Evolutionary conservation across 768 basidiomycete genomes (phyloP).

Genomic region (Pleurotus ostreatus): DNA sequence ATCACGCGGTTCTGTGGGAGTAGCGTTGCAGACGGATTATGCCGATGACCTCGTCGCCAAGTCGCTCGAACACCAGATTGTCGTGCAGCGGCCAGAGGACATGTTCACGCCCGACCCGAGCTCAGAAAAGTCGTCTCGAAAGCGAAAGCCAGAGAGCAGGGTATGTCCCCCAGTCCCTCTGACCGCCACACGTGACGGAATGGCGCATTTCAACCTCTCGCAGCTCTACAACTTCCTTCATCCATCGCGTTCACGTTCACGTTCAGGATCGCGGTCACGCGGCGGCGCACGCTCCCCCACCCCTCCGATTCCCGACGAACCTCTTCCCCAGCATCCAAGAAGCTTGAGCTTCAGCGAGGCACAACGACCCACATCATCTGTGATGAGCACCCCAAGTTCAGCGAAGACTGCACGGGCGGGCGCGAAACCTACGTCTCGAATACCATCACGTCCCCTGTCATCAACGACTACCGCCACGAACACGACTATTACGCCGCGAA

Average conservation of each 20-base stretch:
- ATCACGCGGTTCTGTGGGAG: conserved; percentile 10
- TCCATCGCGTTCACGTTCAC: conserved; percentile 42
- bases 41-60: conserved; percentile 20
- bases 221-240: conserved; percentile 59
- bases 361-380: conserved; percentile 3
- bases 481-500: conserved; percentile 55
- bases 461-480: conserved; percentile 61
- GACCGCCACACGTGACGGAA: conserved; percentile 1
- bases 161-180: conserved; percentile 23
- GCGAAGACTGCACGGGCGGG: conserved; percentile 18
- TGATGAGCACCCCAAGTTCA: conserved; percentile 5
- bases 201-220: conserved; percentile 9
- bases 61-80: conserved; percentile 13
- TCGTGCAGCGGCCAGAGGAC: conserved; percentile 15
- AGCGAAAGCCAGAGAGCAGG: conserved; percentile 41
- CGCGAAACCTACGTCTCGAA: conserved; percentile 45
- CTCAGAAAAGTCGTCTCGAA: conserved; percentile 37
- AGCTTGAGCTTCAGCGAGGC: conserved; percentile 2
- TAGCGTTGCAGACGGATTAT: conserved; percentile 26
- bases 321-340: conserved; percentile 1
- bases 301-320: neutral
- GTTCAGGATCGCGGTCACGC: conserved; percentile 55
- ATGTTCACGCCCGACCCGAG: conserved; percentile 18
- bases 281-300: neutral
- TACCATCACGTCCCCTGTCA: conserved; percentile 61